phyloP scores from a whole-genome alignment of 495 filamentous ascomycete genomes.

The Penicillium mononematosum region DNA sequence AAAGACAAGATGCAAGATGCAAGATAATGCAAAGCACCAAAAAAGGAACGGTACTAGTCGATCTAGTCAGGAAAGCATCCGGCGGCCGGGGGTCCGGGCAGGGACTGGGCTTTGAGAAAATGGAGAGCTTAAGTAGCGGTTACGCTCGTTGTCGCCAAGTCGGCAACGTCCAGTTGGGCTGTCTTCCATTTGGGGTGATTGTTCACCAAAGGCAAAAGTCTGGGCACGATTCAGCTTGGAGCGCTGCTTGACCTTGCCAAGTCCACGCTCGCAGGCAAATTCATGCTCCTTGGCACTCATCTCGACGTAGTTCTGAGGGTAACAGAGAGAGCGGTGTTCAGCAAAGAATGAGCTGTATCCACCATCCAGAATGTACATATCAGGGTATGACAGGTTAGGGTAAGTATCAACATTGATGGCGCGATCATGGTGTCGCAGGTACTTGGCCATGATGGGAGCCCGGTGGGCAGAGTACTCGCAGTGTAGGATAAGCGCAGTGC shows the following conservation, averaged over 20 bases:
- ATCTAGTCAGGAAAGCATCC: conserved; percentile 70
- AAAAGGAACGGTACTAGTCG: background rate
- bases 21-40: conserved; percentile 2
- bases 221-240: conserved; percentile 82
- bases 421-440: conserved; percentile 84
- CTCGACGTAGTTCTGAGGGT: conserved; percentile 90
- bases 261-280: conserved; percentile 86
- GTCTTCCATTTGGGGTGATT: conserved; percentile 66
- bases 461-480: conserved; percentile 98
- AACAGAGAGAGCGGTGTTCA: conserved; percentile 73
- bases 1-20: conserved; percentile 11
- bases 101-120: conserved; percentile 54
- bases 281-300: conserved; percentile 90
- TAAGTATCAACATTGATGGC: conserved; percentile 77
- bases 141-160: conserved; percentile 33
- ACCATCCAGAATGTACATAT: conserved; percentile 94
- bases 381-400: conserved; percentile 85
- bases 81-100: conserved; percentile 58
- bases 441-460: conserved; percentile 83
- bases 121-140: conserved; percentile 46
- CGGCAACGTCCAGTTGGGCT: conserved; percentile 71
- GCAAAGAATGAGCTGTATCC: conserved; percentile 93
- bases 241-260: conserved; percentile 82
- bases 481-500: conserved; percentile 85
- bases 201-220: conserved; percentile 88